Percentiles rank a stretch among this genome's conserved stretches.
These are phyloP conservation scores for Talaromyces thailandensis DNA, from an alignment of 495 filamentous ascomycete species.

Conservation along the genomic window DNA sequence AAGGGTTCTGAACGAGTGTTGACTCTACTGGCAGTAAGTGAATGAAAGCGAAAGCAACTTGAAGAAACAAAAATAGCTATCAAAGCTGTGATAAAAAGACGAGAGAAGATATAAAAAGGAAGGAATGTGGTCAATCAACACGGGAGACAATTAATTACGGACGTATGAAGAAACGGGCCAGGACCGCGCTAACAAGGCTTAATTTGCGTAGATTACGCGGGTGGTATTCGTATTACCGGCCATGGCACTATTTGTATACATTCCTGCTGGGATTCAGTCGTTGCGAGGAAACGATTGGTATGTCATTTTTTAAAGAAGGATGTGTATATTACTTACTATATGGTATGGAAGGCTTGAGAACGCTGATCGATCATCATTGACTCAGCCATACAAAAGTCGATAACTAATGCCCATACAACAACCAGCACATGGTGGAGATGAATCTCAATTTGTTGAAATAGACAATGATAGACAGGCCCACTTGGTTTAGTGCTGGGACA, in stretches of 20 bases:
- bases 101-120: slow-evolving; percentile 7
- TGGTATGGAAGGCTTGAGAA: neutral
- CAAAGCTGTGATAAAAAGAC: slow-evolving; percentile 6
- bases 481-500: neutral
- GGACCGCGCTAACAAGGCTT: neutral
- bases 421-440: neutral
- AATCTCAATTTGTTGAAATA: neutral
- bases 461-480: neutral
- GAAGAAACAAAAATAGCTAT: slow-evolving; percentile 17
- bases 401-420: neutral
- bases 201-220: neutral
- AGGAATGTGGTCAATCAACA: slow-evolving; percentile 9
- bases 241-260: neutral
- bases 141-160: slow-evolving; percentile 5
- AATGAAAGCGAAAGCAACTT: slow-evolving; percentile 8
- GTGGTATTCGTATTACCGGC: neutral
- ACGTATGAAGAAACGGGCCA: neutral
- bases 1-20: slow-evolving; percentile 21
- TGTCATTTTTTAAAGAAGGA: neutral
- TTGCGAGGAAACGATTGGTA: neutral
- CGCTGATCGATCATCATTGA: neutral
- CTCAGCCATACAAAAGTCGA: too few species aligned
- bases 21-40: neutral
- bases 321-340: neutral
- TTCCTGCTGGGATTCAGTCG: neutral